Evolutionary conservation across 805 yeast genomes (phyloP).

Genomic region (Pichia kluyveri): DNA sequence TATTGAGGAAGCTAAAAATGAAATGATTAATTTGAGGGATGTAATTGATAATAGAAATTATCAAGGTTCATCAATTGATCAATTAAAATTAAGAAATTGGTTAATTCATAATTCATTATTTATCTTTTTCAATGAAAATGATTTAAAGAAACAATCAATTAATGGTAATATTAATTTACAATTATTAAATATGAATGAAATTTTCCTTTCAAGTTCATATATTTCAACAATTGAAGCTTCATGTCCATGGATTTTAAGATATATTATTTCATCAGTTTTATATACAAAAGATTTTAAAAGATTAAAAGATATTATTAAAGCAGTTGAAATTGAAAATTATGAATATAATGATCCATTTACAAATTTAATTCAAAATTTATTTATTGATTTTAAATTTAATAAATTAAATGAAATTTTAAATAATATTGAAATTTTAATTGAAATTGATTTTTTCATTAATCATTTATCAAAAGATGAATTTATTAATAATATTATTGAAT

Average conservation of each 20-base stretch:
- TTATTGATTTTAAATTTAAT: slow-evolving; percentile 51
- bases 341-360: slow-evolving; percentile 62
- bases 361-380: slow-evolving; percentile 43
- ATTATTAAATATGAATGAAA: slow-evolving; percentile 43
- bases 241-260: slow-evolving; percentile 64
- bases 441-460: slow-evolving; percentile 49
- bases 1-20: slow-evolving; percentile 45
- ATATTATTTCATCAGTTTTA: slow-evolving; percentile 53
- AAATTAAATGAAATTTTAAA: slow-evolving; percentile 39
- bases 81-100: slow-evolving; percentile 59
- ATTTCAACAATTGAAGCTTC: slow-evolving; percentile 61
- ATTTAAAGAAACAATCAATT: not conserved
- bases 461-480: slow-evolving; percentile 27
- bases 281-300: slow-evolving; percentile 34
- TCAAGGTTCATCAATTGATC: slow-evolving; percentile 42
- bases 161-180: slow-evolving; percentile 14
- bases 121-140: slow-evolving; percentile 35
- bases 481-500: slow-evolving; percentile 15
- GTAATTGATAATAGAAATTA: slow-evolving; percentile 47
- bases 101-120: slow-evolving; percentile 61
- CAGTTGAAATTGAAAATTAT: slow-evolving; percentile 52
- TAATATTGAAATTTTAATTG: slow-evolving; percentile 38
- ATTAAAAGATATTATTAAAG: slow-evolving; percentile 48
- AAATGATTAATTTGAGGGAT: slow-evolving; percentile 46
- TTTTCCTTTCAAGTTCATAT: slow-evolving; percentile 51